Evolutionary conservation across 1,284 basidiomycete genomes (phyloP).

Genomic region (Cryptococcus floricola): DNA sequence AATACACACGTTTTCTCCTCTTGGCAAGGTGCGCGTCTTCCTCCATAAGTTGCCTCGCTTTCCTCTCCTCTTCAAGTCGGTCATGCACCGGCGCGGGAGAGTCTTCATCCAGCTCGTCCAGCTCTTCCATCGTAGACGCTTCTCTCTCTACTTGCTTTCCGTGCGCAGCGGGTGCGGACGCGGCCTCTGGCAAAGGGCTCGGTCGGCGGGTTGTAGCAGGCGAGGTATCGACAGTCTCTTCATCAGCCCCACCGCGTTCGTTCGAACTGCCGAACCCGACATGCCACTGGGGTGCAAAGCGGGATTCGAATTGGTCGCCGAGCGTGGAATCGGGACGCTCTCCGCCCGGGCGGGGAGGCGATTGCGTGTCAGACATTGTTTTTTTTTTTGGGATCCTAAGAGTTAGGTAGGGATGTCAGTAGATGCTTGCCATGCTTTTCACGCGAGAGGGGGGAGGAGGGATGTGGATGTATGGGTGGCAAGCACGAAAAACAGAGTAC

Average conservation of each 20-base stretch:
- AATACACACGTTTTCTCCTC: constrained; percentile 35
- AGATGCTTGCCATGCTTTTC: background rate
- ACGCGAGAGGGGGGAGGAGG: background rate
- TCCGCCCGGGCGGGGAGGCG: constrained; percentile 1
- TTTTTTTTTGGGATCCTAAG: background rate
- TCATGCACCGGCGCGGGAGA: background rate
- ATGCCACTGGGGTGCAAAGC: constrained; percentile 24
- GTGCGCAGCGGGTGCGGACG: background rate
- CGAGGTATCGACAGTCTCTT: constrained; percentile 20
- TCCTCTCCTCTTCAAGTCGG: constrained; percentile 6
- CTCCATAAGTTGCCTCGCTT: constrained; percentile 13
- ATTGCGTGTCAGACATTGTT: background rate
- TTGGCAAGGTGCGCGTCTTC: constrained; percentile 25
- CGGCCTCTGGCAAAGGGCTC: background rate
- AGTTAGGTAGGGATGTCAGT: background rate
- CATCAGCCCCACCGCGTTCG: constrained; percentile 26
- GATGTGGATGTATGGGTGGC: background rate
- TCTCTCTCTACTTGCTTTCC: background rate
- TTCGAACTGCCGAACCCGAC: constrained; percentile 36
- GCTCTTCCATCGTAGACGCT: constrained; percentile 2
- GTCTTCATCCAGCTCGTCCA: constrained; percentile 18
- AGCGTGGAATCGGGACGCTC: background rate
- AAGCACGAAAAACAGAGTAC: too few relatives aligned
- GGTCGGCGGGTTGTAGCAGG: constrained; percentile 3
- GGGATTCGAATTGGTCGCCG: constrained; percentile 8